phyloP scores from a whole-genome alignment of 2,329 filamentous ascomycete species.

The Calonectria crousiana region DNA sequence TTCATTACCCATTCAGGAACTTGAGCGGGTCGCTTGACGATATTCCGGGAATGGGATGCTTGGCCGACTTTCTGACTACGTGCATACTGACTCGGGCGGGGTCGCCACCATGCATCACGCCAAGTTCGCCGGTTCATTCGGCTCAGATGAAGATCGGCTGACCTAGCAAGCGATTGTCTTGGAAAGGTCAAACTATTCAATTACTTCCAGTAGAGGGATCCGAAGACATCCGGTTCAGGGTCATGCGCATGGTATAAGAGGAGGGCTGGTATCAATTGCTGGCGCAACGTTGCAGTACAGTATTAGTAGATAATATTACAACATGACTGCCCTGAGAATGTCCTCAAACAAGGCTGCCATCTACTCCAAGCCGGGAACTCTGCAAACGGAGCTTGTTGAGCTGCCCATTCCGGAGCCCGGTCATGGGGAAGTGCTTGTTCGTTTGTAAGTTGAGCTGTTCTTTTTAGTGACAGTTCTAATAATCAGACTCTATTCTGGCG shows the following conservation, averaged over 20 bases:
- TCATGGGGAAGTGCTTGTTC: conserved; percentile 15
- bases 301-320: background rate
- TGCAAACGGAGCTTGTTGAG: conserved; percentile 16
- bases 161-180: too few species aligned
- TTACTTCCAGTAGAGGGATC: background rate
- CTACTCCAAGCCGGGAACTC: conserved; percentile 13
- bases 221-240: background rate
- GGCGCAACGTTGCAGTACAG: background rate
- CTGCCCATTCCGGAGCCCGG: conserved; percentile 17
- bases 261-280: background rate
- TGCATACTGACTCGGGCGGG: background rate
- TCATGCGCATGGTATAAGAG: background rate
- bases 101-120: background rate
- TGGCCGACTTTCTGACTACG: background rate
- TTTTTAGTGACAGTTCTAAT: background rate
- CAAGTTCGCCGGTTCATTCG: too few species aligned
- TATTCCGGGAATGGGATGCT: background rate
- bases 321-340: background rate
- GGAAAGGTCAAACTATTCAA: background rate
- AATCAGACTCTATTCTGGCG: conserved; percentile 17
- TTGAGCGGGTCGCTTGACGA: background rate
- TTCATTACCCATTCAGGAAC: background rate
- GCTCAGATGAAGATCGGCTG: background rate
- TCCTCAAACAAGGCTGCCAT: conserved; percentile 2
- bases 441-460: background rate